Conservation (phyloP, 441 rosid genomes). For the Macaranga tanarius region DNA sequence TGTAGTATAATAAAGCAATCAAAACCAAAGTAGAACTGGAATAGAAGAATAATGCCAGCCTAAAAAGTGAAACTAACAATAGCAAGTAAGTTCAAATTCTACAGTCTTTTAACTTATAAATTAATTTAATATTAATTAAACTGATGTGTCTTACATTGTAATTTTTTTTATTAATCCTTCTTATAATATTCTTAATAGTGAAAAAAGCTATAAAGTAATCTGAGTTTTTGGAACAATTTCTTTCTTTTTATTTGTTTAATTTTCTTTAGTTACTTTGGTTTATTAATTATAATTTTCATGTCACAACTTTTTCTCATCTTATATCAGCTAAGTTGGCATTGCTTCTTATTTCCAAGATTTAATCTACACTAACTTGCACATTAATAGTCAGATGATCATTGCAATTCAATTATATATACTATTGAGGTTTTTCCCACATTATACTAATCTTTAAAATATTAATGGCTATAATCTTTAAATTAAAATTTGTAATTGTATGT, state of each 20-base stretch:
- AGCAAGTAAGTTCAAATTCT: not conserved
- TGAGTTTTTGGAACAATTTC: not conserved
- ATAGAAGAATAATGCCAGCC: slow-evolving; percentile 18
- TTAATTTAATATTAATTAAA: not conserved
- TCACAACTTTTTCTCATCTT: not conserved
- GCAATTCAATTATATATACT: not conserved
- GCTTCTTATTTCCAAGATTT: not conserved
- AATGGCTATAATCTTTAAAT: not conserved
- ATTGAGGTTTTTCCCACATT: not conserved
- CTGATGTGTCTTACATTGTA: not conserved
- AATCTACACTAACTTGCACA: not conserved
- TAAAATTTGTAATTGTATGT: too few species aligned
- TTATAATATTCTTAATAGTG: not conserved
- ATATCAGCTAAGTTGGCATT: not conserved
- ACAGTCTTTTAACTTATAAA: not conserved
- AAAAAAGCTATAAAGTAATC: not conserved
- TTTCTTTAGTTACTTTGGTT: not conserved
- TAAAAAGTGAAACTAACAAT: slow-evolving; percentile 11
- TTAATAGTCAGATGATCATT: not conserved
- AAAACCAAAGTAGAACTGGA: not conserved
- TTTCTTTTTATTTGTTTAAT: not conserved
- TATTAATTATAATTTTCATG: not conserved
- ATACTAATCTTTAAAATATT: not conserved
- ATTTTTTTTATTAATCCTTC: not conserved
- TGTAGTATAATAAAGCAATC: not conserved